These are phyloP conservation scores for Tothia fuscella DNA, from an alignment of 2,329 filamentous ascomycete genomes.

Conservation along the genomic window DNA sequence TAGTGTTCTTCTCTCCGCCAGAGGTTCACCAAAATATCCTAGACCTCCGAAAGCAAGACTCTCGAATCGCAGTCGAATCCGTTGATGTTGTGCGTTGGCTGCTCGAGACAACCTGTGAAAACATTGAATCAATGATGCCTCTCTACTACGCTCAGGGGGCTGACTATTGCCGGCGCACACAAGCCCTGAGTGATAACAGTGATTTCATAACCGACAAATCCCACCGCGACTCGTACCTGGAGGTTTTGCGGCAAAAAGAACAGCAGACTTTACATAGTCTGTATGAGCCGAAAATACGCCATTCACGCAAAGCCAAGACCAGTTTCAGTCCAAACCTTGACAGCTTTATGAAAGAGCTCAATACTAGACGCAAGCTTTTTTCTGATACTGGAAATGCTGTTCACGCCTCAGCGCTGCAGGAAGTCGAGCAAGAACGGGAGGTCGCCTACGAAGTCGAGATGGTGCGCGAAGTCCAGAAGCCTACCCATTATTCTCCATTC, in stretches of 20 bases:
- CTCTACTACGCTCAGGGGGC: conserved; percentile 48
- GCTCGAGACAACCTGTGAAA: conserved; percentile 49
- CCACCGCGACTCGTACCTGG: conserved; percentile 31
- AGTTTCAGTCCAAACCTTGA: conserved; percentile 19
- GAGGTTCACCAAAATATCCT: conserved; percentile 52
- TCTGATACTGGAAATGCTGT: conserved; percentile 34
- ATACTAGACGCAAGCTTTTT: conserved; percentile 22
- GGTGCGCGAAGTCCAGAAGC: conserved; percentile 43
- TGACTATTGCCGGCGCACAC: conserved; percentile 46
- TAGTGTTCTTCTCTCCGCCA: conserved; percentile 42
- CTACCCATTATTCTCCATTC: conserved; percentile 27
- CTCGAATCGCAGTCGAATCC: conserved; percentile 28
- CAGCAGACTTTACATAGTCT: conserved; percentile 45
- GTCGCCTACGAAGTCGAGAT: conserved; percentile 47
- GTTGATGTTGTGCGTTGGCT: conserved; percentile 48
- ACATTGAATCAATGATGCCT: conserved; percentile 46
- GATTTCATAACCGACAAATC: conserved; percentile 27
- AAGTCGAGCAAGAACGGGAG: conserved; percentile 47
- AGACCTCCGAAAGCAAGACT: conserved; percentile 28
- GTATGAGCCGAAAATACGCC: conserved; percentile 34
- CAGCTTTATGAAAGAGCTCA: conserved; percentile 25
- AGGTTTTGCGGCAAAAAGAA: conserved; percentile 39
- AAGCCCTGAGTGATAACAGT: conserved; percentile 35
- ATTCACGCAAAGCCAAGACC: conserved; percentile 13
- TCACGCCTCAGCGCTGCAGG: conserved; percentile 42